Evolutionary conservation across 1,284 basidiomycete species (phyloP).

Genomic region (Pseudozyma hubeiensis): DNA sequence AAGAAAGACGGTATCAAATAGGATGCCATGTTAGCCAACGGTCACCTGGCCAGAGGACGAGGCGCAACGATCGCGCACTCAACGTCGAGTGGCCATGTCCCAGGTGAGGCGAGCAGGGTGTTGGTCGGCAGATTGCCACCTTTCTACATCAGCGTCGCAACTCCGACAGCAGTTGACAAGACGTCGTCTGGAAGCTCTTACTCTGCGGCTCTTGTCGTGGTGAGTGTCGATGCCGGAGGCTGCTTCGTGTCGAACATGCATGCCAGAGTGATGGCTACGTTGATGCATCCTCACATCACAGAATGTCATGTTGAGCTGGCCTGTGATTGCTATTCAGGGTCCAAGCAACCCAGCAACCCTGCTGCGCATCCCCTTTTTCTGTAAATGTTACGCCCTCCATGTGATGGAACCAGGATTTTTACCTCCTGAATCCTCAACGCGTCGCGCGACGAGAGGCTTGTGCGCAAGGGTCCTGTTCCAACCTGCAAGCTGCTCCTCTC

Average conservation of each 20-base stretch:
- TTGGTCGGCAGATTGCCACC: constrained; percentile 18
- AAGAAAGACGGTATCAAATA: constrained; percentile 47
- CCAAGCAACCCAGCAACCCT: constrained; percentile 9
- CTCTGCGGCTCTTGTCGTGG: too few relatives aligned
- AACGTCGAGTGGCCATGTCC: constrained; percentile 20
- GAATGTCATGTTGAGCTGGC: background rate
- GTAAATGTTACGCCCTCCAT: constrained; percentile 3
- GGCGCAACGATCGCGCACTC: constrained; percentile 20
- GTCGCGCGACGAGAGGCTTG: constrained; percentile 21
- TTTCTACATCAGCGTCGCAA: constrained; percentile 3
- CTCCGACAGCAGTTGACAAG: background rate
- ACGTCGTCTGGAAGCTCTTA: too few relatives aligned
- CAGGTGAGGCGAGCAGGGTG: background rate
- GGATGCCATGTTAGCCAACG: constrained; percentile 26
- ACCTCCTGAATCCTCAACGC: constrained; percentile 10
- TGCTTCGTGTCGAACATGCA: too few relatives aligned
- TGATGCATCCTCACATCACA: too few relatives aligned
- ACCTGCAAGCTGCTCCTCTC: too few relatives aligned
- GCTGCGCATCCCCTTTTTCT: constrained; percentile 12
- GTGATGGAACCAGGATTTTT: background rate
- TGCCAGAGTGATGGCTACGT: too few relatives aligned
- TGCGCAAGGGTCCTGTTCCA: constrained; percentile 7
- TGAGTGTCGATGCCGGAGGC: too few relatives aligned
- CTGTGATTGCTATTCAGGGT: constrained; percentile 24
- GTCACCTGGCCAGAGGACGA: background rate